Percentiles rank a stretch among this genome's conserved stretches.
These are phyloP conservation scores for Astraeus odoratus DNA, from an alignment of 768 basidiomycete genomes.

Conservation along the genomic window DNA sequence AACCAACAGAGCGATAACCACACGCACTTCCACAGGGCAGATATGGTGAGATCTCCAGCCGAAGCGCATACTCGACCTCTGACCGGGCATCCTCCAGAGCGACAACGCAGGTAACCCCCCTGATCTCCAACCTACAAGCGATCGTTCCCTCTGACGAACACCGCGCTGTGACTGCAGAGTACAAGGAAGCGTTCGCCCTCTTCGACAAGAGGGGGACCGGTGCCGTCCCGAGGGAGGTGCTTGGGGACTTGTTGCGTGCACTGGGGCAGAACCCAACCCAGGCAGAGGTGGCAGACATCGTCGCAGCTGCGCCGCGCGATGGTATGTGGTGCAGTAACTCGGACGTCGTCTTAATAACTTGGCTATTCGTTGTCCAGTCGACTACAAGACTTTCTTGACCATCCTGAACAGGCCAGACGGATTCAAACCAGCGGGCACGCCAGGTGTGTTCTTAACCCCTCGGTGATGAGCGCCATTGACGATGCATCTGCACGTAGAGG, in stretches of 20 bases:
- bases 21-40: background rate
- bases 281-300: constrained; percentile 86
- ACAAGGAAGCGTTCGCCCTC: constrained; percentile 95
- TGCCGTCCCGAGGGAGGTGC: constrained; percentile 75
- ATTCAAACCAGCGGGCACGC: constrained; percentile 94
- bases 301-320: constrained; percentile 64
- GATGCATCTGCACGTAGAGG: constrained; percentile 53
- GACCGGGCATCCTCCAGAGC: constrained; percentile 26
- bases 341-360: background rate
- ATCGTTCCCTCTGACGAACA: too few relatives aligned
- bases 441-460: constrained; percentile 45
- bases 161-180: constrained; percentile 46
- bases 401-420: constrained; percentile 95
- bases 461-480: constrained; percentile 1
- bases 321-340: constrained; percentile 36
- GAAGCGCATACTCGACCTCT: background rate
- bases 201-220: constrained; percentile 97
- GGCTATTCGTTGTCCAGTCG: constrained; percentile 45
- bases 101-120: constrained; percentile 42
- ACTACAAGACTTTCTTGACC: constrained; percentile 85
- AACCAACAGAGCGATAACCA: too few relatives aligned
- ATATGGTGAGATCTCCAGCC: background rate
- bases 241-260: constrained; percentile 90
- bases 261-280: constrained; percentile 99
- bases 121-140: background rate